Evolutionary conservation across 1,284 basidiomycete genomes (phyloP), one percentile per base, ranked within the genome.

Genomic region (Ceratobasidium sp.): DNA sequence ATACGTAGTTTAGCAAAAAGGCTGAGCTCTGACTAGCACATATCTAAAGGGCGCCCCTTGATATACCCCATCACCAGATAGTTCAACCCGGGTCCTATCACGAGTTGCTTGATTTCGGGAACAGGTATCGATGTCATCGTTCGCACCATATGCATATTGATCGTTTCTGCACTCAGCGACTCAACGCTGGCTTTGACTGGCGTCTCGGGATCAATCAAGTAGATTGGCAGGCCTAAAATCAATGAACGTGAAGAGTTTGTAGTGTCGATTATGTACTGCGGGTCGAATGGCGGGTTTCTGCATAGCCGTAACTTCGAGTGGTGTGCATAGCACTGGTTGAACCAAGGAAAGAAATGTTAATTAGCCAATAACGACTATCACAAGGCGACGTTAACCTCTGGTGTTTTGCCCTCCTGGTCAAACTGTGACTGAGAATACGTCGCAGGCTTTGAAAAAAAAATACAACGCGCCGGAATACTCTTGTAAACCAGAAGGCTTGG

Each of bases 61-160:
- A 57, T 57, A 32, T 35, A 57, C 13, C 23, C 30, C 54, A 57
- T 32, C 16, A 57, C 54, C 30, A 57, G 14, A 21, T 57, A 57
- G n/a, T 28, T 21, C 8, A 9, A 1, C 18, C 8, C 21, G 30
- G 28, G 16, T n/a, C 21, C n/a, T 18, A 57, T 16, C 30, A 57
- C 30, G 13, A 57, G 16, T 16, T 57, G 54, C 30, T 57, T 57
- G 54, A 57, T 8, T 16, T 28, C 32, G 0, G 54, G 54, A 32
- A 35, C 30, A 0, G 54, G 54, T 1, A 57, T 57, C 16, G 54
- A 26, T 9, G 28, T 57, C 54, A 57, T 57, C 2, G 54, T 57
- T 2, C 54, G 32, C 4, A 57, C 30, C 54, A 57, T 57, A 32
- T 57, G 32, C 54, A 57, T 38, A 21, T n/a, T 57, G 28, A 57